phyloP scores from a whole-genome alignment of 768 basidiomycete species.

The Boletus pseudopeckii region DNA sequence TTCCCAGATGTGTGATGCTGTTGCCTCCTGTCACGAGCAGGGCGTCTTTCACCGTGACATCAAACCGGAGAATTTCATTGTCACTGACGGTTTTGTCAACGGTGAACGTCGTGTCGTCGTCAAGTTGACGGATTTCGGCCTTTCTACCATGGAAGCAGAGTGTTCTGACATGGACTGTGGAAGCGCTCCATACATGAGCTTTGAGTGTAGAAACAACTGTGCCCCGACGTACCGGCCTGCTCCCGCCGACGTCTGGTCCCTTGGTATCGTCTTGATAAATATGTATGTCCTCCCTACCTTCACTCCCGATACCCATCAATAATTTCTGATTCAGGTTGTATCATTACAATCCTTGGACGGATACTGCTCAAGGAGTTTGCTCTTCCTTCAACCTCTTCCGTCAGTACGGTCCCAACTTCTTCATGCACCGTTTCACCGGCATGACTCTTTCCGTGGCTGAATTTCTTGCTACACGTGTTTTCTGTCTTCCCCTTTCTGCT shows the following conservation, averaged over 20 bases:
- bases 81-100: conserved; percentile 72
- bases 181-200: conserved; percentile 98
- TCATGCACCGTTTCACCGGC: conserved; percentile 86
- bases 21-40: conserved; percentile 88
- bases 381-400: conserved; percentile 80
- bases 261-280: conserved; percentile 98
- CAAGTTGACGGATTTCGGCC: conserved; percentile 95
- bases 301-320: not conserved
- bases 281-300: conserved; percentile 53
- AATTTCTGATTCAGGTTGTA: conserved; percentile 63
- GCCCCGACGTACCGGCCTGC: conserved; percentile 92
- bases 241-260: conserved; percentile 97
- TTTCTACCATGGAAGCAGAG: conserved; percentile 84
- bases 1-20: conserved; percentile 97
- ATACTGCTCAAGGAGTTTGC: conserved; percentile 79
- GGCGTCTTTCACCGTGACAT: conserved; percentile 96
- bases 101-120: conserved; percentile 88
- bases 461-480: conserved; percentile 80
- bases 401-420: conserved; percentile 76
- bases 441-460: conserved; percentile 86
- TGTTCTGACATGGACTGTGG: conserved; percentile 98
- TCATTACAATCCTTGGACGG: conserved; percentile 98
- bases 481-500: conserved; percentile 69
- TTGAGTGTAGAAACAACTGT: conserved; percentile 97
- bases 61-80: conserved; percentile 98